These are phyloP conservation scores for Psidium guajava DNA, from an alignment of 345 rosid genomes.

Conservation along the genomic window DNA sequence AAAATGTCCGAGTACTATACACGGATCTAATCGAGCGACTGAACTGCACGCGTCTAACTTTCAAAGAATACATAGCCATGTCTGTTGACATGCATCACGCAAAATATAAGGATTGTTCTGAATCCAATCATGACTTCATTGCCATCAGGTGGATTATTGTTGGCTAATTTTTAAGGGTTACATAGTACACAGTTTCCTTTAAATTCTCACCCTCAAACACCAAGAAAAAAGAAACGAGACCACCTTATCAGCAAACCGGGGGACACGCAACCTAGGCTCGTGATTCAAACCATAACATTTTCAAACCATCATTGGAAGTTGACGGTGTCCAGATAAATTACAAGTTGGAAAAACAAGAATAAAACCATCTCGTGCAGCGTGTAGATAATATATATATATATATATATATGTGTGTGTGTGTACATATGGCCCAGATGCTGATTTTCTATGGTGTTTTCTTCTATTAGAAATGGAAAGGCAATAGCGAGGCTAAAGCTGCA, in stretches of 20 bases:
- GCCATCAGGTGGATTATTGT: background rate
- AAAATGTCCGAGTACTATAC: background rate
- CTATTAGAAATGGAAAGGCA: background rate
- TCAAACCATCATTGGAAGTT: background rate
- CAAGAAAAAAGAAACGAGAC: background rate
- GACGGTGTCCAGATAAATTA: background rate
- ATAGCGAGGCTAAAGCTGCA: background rate
- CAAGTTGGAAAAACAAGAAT: background rate
- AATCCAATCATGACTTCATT: background rate
- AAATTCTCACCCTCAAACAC: background rate
- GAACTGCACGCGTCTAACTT: accelerated
- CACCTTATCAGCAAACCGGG: background rate
- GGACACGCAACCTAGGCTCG: background rate
- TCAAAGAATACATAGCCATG: background rate
- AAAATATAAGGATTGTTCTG: background rate
- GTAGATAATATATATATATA: too few species aligned
- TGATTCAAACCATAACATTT: background rate
- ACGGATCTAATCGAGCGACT: background rate
- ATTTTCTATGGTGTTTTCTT: background rate
- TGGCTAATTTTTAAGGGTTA: background rate
- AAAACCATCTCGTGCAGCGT: background rate
- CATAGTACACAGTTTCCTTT: background rate
- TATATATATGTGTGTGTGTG: too few species aligned
- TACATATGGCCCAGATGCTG: background rate
- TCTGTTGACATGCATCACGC: accelerated